Conservation (phyloP, 1,284 basidiomycete genomes). For the Earliella scabrosa region DNA sequence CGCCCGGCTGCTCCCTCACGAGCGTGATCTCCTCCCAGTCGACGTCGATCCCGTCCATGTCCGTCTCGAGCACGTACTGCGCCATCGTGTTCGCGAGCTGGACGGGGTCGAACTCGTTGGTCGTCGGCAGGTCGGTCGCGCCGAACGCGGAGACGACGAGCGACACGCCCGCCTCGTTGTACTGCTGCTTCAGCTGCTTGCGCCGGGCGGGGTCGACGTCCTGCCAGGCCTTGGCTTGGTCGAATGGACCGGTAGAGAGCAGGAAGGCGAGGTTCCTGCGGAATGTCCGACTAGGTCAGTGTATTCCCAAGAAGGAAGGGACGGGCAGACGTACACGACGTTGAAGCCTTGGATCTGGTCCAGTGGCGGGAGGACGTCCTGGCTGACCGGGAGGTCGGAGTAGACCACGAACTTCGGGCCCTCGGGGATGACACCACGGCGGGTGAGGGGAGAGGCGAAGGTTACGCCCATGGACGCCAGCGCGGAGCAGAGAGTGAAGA, state of each 20-base stretch:
- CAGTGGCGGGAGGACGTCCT: slow-evolving; percentile 10
- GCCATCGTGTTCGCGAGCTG: slow-evolving; percentile 50
- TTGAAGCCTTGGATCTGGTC: slow-evolving; percentile 19
- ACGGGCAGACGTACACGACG: slow-evolving; percentile 39
- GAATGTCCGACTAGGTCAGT: neutral
- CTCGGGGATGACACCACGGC: neutral
- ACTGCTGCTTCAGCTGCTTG: slow-evolving; percentile 41
- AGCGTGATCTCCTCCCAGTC: slow-evolving; percentile 49
- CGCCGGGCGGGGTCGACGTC: slow-evolving; percentile 27
- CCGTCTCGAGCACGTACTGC: slow-evolving; percentile 35
- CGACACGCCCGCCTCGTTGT: slow-evolving; percentile 49
- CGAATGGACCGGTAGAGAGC: too few species aligned
- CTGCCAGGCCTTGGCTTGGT: too few species aligned
- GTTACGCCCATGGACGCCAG: neutral
- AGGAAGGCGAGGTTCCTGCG: too few species aligned
- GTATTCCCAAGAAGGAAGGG: neutral
- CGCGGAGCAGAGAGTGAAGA: slow-evolving; percentile 3
- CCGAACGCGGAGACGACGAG: slow-evolving; percentile 55
- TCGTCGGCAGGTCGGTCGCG: slow-evolving; percentile 53
- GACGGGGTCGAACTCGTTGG: slow-evolving; percentile 44
- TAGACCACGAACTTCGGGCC: slow-evolving; percentile 18
- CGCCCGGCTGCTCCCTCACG: neutral
- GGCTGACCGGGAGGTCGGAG: slow-evolving; percentile 6
- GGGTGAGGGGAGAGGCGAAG: neutral
- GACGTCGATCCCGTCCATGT: slow-evolving; percentile 59